Evolutionary conservation across 352 stramenopile genomes (phyloP).

Genomic region (Discostella stelligera): DNA sequence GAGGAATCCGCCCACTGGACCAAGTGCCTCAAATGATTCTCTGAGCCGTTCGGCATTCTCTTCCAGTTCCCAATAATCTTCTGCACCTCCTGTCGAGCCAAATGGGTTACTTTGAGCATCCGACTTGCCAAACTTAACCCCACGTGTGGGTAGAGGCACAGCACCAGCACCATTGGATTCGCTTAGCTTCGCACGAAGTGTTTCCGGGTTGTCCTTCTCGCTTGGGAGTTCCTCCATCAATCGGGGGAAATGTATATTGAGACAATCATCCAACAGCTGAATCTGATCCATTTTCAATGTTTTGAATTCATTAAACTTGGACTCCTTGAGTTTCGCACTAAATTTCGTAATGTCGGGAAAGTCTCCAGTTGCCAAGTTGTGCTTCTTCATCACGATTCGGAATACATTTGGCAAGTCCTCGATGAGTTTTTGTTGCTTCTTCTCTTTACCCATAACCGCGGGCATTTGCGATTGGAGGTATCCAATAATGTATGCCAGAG

Average conservation of each 20-base stretch:
- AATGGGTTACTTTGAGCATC: constrained; percentile 68
- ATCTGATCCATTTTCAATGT: constrained; percentile 67
- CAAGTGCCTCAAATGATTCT: constrained; percentile 67
- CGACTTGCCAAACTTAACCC: constrained; percentile 68
- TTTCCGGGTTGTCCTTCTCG: constrained; percentile 76
- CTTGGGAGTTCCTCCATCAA: constrained; percentile 76
- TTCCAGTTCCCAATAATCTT: constrained; percentile 75
- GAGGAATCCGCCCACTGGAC: constrained; percentile 71
- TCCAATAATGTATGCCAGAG: constrained; percentile 97
- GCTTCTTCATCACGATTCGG: constrained; percentile 95
- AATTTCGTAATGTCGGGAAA: constrained; percentile 75
- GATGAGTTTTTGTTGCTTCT: constrained; percentile 93
- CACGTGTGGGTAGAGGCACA: constrained; percentile 68
- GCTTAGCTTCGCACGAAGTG: constrained; percentile 62
- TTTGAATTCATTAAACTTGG: constrained; percentile 74
- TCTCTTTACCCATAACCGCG: constrained; percentile 90
- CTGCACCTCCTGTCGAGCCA: constrained; percentile 62
- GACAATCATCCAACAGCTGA: constrained; percentile 61
- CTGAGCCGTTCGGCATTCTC: constrained; percentile 70
- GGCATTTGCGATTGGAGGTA: constrained; percentile 97
- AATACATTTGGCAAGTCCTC: constrained; percentile 94
- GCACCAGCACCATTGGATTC: background rate
- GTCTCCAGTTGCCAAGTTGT: constrained; percentile 86
- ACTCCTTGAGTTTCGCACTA: constrained; percentile 61
- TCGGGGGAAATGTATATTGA: constrained; percentile 63